Base-by-base conservation (phyloP, 805 yeast genomes). In the Saturnispora hagleri region DNA sequence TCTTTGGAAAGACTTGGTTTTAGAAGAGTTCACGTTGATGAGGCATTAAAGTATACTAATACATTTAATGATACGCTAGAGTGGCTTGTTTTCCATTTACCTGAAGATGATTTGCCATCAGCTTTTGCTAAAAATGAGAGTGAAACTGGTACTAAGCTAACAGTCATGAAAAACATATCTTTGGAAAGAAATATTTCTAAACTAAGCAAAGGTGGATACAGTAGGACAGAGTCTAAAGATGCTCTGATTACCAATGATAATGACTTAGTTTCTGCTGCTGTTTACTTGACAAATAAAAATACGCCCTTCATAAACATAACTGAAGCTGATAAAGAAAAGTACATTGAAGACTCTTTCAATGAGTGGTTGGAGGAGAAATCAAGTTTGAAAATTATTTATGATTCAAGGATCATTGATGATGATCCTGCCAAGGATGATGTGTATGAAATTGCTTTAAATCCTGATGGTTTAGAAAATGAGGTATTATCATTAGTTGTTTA, bases 71-170 rank as follows among this genome's bases (percentile, higher is more conserved):
- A 75, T 24, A 74, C 84, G 0, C 65, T 86, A 43, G 87, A 83
- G 55, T 86, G 93, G 91, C 74, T 91, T 18, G 68, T 91, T 10
- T 82, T 90, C 57, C 93, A 91, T 61, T 79, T 91, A 3, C 98
- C 98, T 0, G 97, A 93, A 56, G 98, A 90, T 62, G 99, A 91
- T 60, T 70, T 91, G 33, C 99, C 99, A 0, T 58, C 68, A 0
- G 70, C 73, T 46, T 86, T 86, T 60, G 73, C 75, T 17, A 80
- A 82, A 54, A 69, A 78, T 41, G 73, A 75, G 22, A 74, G 74
- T 44, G 89, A 82, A 58, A 71, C 84, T 0, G 77, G 76, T 46
- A 75, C 81, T 24, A 73, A 76, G 50, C 71, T 85, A 42, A 85
- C 77, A 54, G 68, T 75, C 34, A 69, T 83, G 4, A 74, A 73